phyloP scores from a whole-genome alignment of 2,329 filamentous ascomycete genomes.

The Ceratocystis cubensis region DNA sequence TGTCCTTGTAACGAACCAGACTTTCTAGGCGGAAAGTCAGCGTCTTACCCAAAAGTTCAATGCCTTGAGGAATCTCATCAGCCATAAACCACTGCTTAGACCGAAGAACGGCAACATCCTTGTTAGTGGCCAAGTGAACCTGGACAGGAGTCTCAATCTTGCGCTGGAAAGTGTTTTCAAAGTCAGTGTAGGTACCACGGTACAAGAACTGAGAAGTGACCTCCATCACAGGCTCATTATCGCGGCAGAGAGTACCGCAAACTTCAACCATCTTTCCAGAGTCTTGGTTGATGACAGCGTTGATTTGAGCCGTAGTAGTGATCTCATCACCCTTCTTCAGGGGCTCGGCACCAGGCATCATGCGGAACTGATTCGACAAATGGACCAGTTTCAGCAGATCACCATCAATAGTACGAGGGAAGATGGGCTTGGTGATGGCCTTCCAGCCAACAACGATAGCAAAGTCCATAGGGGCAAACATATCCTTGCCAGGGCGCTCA shows the following conservation, averaged over 20 bases:
- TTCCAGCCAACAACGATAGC: conserved; percentile 98
- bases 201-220: conserved; percentile 98
- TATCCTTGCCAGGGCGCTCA: conserved; percentile 83
- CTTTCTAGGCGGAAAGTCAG: conserved; percentile 92
- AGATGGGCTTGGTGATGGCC: conserved; percentile 98
- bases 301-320: conserved; percentile 87
- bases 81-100: conserved; percentile 98
- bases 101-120: conserved; percentile 84
- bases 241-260: conserved; percentile 85
- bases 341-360: conserved; percentile 90
- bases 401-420: conserved; percentile 89
- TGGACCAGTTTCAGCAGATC: conserved; percentile 94
- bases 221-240: conserved; percentile 83
- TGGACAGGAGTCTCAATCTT: conserved; percentile 94
- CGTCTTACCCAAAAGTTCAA: conserved; percentile 83
- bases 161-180: conserved; percentile 95
- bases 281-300: conserved; percentile 95
- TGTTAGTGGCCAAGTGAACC: conserved; percentile 71
- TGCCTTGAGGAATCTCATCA: conserved; percentile 55
- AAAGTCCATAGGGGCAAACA: conserved; percentile 97
- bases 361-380: conserved; percentile 93
- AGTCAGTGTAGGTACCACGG: conserved; percentile 83
- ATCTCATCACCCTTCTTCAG: conserved; percentile 91
- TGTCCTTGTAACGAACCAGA: conserved; percentile 88
- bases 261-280: conserved; percentile 99